A percentile compares a stretch with the other conserved stretches of the same genome.
Conservation (phyloP, 371 early-diverging fungal genomes). For the Blakeslea trispora region DNA sequence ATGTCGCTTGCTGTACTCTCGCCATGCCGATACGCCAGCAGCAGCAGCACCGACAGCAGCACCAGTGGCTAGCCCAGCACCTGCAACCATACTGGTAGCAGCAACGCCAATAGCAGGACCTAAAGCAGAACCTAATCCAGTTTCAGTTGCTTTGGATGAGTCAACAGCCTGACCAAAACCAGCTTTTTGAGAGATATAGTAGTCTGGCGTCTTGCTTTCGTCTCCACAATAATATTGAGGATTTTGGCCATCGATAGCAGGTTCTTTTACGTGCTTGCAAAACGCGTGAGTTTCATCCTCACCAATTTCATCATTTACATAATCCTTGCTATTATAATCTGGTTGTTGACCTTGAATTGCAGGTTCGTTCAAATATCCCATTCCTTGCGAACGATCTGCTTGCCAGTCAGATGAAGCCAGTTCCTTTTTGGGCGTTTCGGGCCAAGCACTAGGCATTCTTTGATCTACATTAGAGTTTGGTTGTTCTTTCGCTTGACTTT, state of each 20-base stretch:
- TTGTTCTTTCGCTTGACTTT: not conserved
- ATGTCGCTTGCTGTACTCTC: not conserved
- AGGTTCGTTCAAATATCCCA: too few species aligned
- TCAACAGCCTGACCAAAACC: not conserved
- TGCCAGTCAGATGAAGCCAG: not conserved
- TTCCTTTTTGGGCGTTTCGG: not conserved
- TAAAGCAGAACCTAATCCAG: not conserved
- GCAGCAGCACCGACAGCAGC: slow-evolving; percentile 1
- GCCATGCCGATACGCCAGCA: not conserved
- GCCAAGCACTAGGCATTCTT: slow-evolving; percentile 6
- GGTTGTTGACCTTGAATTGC: too few species aligned
- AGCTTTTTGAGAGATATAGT: not conserved
- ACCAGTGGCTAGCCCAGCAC: not conserved
- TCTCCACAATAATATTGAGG: slow-evolving; percentile 7
- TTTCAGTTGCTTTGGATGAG: not conserved
- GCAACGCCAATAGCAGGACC: not conserved
- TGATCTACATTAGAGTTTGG: not conserved
- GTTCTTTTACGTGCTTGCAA: slow-evolving; percentile 1
- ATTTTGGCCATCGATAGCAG: slow-evolving; percentile 24
- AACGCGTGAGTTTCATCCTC: not conserved
- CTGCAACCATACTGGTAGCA: not conserved
- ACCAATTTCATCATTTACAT: not conserved
- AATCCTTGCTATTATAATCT: not conserved
- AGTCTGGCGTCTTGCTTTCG: not conserved
- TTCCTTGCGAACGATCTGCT: not conserved